phyloP scores from a whole-genome alignment of 176 grass and related monocot species.

The Alloteropsis semialata region DNA sequence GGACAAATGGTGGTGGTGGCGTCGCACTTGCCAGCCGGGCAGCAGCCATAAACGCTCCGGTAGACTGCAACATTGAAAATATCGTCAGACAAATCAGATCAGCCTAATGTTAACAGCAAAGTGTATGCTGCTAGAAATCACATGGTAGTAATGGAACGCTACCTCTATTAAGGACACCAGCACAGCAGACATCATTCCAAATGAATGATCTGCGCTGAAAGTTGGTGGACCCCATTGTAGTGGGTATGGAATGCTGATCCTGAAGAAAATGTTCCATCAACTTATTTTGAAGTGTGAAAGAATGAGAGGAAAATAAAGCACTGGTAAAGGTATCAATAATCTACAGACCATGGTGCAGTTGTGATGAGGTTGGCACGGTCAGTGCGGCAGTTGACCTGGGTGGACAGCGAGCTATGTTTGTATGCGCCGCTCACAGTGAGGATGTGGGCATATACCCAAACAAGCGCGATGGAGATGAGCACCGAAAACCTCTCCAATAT shows the following conservation, averaged over 20 bases:
- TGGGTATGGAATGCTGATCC: conserved; percentile 69
- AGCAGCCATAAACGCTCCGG: conserved; percentile 69
- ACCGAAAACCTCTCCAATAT: conserved; percentile 81
- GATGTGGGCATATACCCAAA: conserved; percentile 78
- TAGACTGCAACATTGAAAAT: conserved; percentile 49
- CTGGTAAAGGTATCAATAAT: neutral
- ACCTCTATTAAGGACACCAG: conserved; percentile 82
- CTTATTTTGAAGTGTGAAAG: neutral
- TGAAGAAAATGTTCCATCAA: conserved; percentile 3
- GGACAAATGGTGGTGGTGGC: conserved; percentile 72
- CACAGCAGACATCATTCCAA: conserved; percentile 88
- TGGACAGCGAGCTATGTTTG: conserved; percentile 45
- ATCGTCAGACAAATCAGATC: conserved; percentile 8
- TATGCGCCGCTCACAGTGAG: conserved; percentile 68
- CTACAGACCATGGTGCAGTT: conserved; percentile 50
- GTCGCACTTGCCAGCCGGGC: conserved; percentile 81
- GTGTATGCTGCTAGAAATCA: neutral
- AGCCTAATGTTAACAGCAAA: neutral
- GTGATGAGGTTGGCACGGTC: conserved; percentile 76
- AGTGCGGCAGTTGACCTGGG: conserved; percentile 71
- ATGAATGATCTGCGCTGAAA: conserved; percentile 70
- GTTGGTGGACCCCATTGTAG: conserved; percentile 82
- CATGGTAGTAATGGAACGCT: neutral
- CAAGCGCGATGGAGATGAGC: conserved; percentile 58
- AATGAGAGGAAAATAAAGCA: neutral